Evolutionary conservation across 176 grass and related monocot genomes (phyloP).

Genomic region (Lolium multiflorum): DNA sequence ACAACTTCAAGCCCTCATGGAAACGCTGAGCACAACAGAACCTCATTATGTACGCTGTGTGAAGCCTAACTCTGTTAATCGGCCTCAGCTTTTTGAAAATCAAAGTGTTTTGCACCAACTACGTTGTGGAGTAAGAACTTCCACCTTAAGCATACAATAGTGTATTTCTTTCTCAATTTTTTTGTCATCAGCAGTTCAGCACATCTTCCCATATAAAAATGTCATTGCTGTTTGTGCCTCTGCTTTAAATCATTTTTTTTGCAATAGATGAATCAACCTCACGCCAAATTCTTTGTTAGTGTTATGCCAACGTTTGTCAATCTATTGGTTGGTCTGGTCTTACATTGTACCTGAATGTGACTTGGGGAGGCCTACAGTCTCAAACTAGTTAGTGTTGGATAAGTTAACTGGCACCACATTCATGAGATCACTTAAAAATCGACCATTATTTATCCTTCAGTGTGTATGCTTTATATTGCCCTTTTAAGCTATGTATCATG

Average conservation of each 20-base stretch:
- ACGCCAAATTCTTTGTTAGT: slow-evolving; percentile 18
- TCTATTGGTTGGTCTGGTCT: not conserved
- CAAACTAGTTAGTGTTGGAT: not conserved
- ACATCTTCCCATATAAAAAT: not conserved
- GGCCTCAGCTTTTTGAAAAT: slow-evolving; percentile 95
- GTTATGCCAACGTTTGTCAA: slow-evolving; percentile 8
- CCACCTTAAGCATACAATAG: slow-evolving; percentile 23
- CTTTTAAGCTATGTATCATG: slow-evolving; percentile 35
- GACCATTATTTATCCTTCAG: not conserved
- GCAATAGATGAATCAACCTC: slow-evolving; percentile 10
- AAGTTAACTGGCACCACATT: slow-evolving; percentile 26
- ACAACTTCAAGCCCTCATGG: slow-evolving; percentile 99
- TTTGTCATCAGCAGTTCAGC: slow-evolving; percentile 13
- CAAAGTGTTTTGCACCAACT: slow-evolving; percentile 96
- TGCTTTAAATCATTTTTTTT: slow-evolving; percentile 15
- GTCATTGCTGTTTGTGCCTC: not conserved
- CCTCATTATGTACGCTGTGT: slow-evolving; percentile 96
- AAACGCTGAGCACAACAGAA: slow-evolving; percentile 87
- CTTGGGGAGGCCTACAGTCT: slow-evolving; percentile 16
- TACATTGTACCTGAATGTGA: slow-evolving; percentile 20
- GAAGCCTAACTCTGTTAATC: slow-evolving; percentile 96
- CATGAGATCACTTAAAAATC: not conserved
- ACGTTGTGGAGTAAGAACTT: slow-evolving; percentile 92
- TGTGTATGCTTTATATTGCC: slow-evolving; percentile 15
- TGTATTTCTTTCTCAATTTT: slow-evolving; percentile 33